Evolutionary conservation across 106 monocot species (phyloP), one percentile per base, ranked within the genome.

Genomic region (Dendrobium huoshanense): DNA sequence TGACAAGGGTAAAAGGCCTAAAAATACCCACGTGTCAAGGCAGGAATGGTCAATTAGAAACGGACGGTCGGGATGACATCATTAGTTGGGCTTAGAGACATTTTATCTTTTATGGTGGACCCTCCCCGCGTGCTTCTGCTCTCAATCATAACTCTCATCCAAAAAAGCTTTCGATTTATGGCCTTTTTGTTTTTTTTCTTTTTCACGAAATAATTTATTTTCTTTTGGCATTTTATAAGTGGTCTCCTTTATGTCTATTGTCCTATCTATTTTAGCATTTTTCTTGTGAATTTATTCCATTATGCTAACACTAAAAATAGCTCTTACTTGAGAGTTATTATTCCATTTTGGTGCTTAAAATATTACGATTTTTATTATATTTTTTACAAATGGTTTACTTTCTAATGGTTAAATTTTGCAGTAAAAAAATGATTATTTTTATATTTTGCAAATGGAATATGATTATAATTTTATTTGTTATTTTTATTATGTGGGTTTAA

Each of bases 241-340:
- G 61, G n/a, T 61, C 19, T 20, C 5, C n/a, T 61, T 61, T 51
- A 51, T 51, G 20, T 61, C 4, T 7, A 5, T 61, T 24, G 61
- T 61, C 61, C 61, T 61, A 61, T 61, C 61, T 61, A 61, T 61
- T 61, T 61, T 19, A 61, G 20, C 61, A n/a, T 22, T 61, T 61
- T 61, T 8, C 51, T 2, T 51, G 10, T 51, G 2, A 51, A 51
- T 51, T 2, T 51, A 51, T 51, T 51, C 51, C 51, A 51, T 11
- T 11, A 15, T 51, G 51, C 51, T 10, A 11, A 51, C 13, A 51
- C 11, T 13, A 51, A 51, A 51, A 51, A 51, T 13, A 51, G 13
- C 13, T 13, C 13, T 3, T 51, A 2, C 13, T 51, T 51, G 0
- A 13, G 16, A 15, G 16, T 51, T 13, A 51, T 13, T 51, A 51